These are phyloP conservation scores for Colletotrichum cereale DNA, from an alignment of 2,329 filamentous ascomycete genomes.

Conservation along the genomic window DNA sequence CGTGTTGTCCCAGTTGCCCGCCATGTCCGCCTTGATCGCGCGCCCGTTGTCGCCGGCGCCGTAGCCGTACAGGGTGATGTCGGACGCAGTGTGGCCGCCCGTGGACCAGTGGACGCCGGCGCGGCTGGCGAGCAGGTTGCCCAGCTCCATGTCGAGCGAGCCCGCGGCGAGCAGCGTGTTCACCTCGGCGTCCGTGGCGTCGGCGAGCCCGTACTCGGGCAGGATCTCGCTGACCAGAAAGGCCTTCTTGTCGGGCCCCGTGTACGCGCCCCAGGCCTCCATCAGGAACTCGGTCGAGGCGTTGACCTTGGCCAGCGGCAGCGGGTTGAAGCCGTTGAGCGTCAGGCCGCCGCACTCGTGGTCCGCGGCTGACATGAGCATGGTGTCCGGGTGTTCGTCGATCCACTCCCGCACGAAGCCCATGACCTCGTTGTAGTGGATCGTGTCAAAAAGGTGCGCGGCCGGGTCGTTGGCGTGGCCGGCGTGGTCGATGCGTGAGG, in stretches of 20 bases:
- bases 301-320: conserved; percentile 46
- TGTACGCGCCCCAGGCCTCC: conserved; percentile 45
- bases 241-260: conserved; percentile 47
- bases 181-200: conserved; percentile 47
- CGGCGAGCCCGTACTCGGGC: conserved; percentile 48
- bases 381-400: conserved; percentile 53
- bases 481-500: conserved; percentile 53
- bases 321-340: conserved; percentile 52
- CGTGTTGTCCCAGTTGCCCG: conserved; percentile 46
- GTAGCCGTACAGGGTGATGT: conserved; percentile 53
- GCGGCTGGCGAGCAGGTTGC: conserved; percentile 45
- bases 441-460: conserved; percentile 61
- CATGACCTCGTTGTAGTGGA: conserved; percentile 56
- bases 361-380: conserved; percentile 55
- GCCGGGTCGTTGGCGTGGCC: conserved; percentile 66
- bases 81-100: conserved; percentile 44
- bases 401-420: conserved; percentile 54
- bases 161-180: conserved; percentile 46
- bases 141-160: conserved; percentile 46
- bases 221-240: conserved; percentile 48
- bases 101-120: conserved; percentile 45
- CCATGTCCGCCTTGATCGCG: conserved; percentile 41
- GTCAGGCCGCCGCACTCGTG: conserved; percentile 56
- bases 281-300: conserved; percentile 50
- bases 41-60: conserved; percentile 39